Conservation (phyloP, 495 filamentous ascomycete genomes). For the Trichoderma virens region DNA sequence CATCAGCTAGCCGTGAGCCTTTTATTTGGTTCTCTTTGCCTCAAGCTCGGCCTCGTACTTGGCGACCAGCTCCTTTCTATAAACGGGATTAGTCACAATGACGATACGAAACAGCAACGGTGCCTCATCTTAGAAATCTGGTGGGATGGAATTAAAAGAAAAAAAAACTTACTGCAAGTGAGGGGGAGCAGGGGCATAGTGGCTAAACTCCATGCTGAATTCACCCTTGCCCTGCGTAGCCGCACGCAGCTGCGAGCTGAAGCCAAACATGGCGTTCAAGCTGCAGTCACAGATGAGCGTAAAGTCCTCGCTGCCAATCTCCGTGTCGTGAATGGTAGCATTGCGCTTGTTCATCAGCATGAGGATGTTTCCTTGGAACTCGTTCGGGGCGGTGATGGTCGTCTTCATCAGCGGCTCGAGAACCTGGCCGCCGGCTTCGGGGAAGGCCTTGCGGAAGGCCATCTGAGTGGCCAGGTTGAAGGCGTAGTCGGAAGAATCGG, state of each 20-base stretch:
- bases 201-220: slow-evolving; percentile 97
- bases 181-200: slow-evolving; percentile 79
- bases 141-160: slow-evolving; percentile 4
- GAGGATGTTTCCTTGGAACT: slow-evolving; percentile 97
- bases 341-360: slow-evolving; percentile 94
- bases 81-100: slow-evolving; percentile 12
- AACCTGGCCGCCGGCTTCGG: slow-evolving; percentile 64
- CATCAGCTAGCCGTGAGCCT: not conserved
- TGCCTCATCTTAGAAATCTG: not conserved
- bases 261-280: slow-evolving; percentile 96
- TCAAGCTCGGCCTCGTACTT: slow-evolving; percentile 82
- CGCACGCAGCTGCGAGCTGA: slow-evolving; percentile 80
- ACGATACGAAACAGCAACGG: not conserved
- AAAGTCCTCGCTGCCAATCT: slow-evolving; percentile 92
- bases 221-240: slow-evolving; percentile 98
- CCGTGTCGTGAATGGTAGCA: slow-evolving; percentile 90
- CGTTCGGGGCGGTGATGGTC: slow-evolving; percentile 85
- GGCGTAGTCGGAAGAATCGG: slow-evolving; percentile 96
- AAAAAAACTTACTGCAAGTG: slow-evolving; percentile 74
- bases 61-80: slow-evolving; percentile 76
- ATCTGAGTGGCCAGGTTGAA: slow-evolving; percentile 96
- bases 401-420: slow-evolving; percentile 99
- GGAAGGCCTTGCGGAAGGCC: slow-evolving; percentile 94
- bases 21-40: slow-evolving; percentile 50
- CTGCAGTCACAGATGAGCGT: slow-evolving; percentile 89